Base-by-base conservation (phyloP, 2,329 filamentous ascomycete species). In the Xylaria sp. region DNA sequence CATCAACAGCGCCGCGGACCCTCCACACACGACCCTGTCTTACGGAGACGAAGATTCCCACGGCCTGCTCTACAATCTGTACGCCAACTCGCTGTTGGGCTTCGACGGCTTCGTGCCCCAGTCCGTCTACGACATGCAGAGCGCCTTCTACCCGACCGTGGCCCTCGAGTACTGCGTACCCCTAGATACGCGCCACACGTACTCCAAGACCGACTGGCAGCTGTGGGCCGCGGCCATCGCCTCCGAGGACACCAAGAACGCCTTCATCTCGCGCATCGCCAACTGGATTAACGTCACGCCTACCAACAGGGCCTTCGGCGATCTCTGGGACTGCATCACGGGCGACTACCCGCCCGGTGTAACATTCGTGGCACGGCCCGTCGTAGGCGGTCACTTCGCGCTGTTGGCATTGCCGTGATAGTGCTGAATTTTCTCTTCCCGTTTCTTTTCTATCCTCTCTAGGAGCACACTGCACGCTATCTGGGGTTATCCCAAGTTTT, bases 201-300 rank as follows among this genome's bases (percentile, higher is more conserved):
- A 94, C 82, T 92, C 93, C 71, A 97, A 97, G 82, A 89, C 89
- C 0, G 94, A 97, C 82, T 97, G 94, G 94, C 90, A 94, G 78
- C 89, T 96, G 78, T 94, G 94, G 82, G 88, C 89, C 5, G 94
- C 94, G n/a, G 91, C 93, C 10, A 90, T 94, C 12, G 87, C 92
- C 0, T 86, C 85, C 51, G 79, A 84, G 63, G 80, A 84, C 37
- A 91, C 91, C 1, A 86, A 89, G 64, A 81, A 84, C 12, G 84
- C 90, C 78, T 92, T 97, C 74, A 84, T 95, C 61, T 83, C 88
- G 58, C 86, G 88, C 44, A 86, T 95, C 54, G 91, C 91, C 1
- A 83, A 81, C 66, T 97, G 93, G 92, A 85, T 97, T 75, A 91
- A 91, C 73, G 88, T 90, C 77, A 97, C 93, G 1, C 82, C 81